These are phyloP conservation scores for Thamnidium elegans DNA, from an alignment of 192 early-diverging fungal genomes.

Conservation along the genomic window DNA sequence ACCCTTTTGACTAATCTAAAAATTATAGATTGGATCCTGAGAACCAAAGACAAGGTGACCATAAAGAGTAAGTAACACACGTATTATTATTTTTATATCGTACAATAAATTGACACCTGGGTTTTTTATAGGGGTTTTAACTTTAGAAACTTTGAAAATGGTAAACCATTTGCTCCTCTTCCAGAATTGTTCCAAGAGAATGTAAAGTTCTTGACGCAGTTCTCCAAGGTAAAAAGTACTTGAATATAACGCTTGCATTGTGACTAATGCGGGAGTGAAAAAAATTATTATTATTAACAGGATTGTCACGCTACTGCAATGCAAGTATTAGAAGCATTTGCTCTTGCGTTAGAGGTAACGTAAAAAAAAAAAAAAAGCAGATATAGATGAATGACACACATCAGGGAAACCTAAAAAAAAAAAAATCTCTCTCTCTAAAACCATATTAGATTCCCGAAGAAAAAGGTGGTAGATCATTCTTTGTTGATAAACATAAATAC, in stretches of 20 bases:
- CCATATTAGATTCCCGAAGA: conserved; percentile 44
- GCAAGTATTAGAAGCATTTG: conserved; percentile 56
- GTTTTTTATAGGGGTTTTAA: conserved; percentile 50
- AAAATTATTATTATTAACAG: conserved; percentile 18
- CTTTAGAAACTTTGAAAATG: conserved; percentile 46
- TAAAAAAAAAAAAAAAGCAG: conserved; percentile 41
- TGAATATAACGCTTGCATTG: neutral
- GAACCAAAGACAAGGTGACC: conserved; percentile 49
- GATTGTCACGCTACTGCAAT: conserved; percentile 44
- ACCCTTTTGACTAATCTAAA: neutral
- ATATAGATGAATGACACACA: neutral
- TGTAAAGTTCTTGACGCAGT: conserved; percentile 28
- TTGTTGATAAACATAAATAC: conserved; percentile 48
- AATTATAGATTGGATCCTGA: conserved; percentile 45
- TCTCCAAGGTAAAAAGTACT: conserved; percentile 37
- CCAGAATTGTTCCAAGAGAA: conserved; percentile 26
- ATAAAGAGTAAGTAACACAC: conserved; percentile 55
- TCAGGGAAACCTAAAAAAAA: neutral
- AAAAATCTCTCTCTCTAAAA: too few species aligned
- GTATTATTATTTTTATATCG: too few species aligned
- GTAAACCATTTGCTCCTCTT: conserved; percentile 37
- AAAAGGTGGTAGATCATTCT: conserved; percentile 52
- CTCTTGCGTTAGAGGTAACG: conserved; percentile 57
- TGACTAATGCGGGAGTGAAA: too few species aligned
- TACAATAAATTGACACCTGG: neutral